A percentile compares a stretch with the other conserved stretches of the same genome.
These are phyloP conservation scores for Lyophyllum decastes DNA, from an alignment of 768 basidiomycete species.

Conservation along the genomic window DNA sequence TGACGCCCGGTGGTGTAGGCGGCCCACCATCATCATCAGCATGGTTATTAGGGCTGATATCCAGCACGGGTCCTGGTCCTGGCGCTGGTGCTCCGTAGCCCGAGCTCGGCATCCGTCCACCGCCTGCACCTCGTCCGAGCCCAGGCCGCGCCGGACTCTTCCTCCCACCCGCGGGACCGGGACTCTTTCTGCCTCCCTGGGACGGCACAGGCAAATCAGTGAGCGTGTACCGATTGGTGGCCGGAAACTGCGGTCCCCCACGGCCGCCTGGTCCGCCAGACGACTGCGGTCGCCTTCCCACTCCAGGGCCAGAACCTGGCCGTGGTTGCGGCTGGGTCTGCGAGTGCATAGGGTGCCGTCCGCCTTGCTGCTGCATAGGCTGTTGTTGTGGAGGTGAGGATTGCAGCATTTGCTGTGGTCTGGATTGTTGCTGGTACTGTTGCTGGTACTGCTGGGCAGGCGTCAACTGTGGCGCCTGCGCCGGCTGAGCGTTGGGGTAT, in stretches of 20 bases:
- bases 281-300: slow-evolving; percentile 14
- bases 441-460: slow-evolving; percentile 19
- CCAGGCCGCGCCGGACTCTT: slow-evolving; percentile 15
- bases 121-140: slow-evolving; percentile 11
- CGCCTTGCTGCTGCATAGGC: slow-evolving; percentile 12
- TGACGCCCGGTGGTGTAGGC: slow-evolving; percentile 10
- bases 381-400: neutral
- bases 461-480: slow-evolving; percentile 15
- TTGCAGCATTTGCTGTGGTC: slow-evolving; percentile 13
- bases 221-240: slow-evolving; percentile 48
- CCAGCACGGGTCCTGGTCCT: slow-evolving; percentile 5
- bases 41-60: neutral
- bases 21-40: slow-evolving; percentile 5
- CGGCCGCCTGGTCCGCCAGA: slow-evolving; percentile 5
- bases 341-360: slow-evolving; percentile 9
- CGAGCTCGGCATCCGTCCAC: neutral
- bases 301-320: slow-evolving; percentile 11
- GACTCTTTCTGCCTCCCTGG: slow-evolving; percentile 15
- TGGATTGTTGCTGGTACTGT: slow-evolving; percentile 16
- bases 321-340: slow-evolving; percentile 5
- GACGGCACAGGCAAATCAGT: slow-evolving; percentile 36
- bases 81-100: slow-evolving; percentile 2
- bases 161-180: slow-evolving; percentile 16
- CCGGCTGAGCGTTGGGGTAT: neutral
- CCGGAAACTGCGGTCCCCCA: slow-evolving; percentile 30